phyloP scores from a whole-genome alignment of 768 basidiomycete species.

The Termitomyces sp. region DNA sequence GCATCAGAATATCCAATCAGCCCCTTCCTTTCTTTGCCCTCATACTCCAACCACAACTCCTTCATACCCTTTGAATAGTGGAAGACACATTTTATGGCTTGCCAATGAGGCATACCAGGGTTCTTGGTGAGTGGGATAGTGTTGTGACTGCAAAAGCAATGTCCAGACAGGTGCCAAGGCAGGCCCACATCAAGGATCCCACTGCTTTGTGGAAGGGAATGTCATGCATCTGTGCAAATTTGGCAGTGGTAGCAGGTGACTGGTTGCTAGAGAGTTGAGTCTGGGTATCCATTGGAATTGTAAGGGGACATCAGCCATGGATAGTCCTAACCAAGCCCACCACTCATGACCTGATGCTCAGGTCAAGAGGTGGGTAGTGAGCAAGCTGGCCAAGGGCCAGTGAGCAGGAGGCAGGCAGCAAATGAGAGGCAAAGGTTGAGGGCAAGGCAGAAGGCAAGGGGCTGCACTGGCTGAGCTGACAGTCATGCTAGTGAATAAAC shows the following conservation, averaged over 20 bases:
- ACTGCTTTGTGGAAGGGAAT: slow-evolving; percentile 9
- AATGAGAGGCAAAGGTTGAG: too few relatives aligned
- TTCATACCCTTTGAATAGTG: not conserved
- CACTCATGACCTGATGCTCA: too few relatives aligned
- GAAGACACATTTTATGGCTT: not conserved
- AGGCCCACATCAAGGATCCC: not conserved
- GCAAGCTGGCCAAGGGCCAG: too few relatives aligned
- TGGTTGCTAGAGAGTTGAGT: slow-evolving; percentile 1
- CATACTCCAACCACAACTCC: not conserved
- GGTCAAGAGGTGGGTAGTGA: too few relatives aligned
- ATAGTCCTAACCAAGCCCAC: too few relatives aligned
- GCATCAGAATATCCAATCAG: not conserved
- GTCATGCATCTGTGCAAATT: slow-evolving; percentile 1
- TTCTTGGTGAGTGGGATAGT: not conserved
- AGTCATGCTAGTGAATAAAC: too few relatives aligned
- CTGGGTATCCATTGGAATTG: slow-evolving; percentile 1
- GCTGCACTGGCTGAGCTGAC: too few relatives aligned
- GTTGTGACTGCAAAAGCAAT: slow-evolving; percentile 12
- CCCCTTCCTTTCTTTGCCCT: not conserved
- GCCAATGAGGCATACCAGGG: not conserved
- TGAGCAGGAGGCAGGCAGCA: too few relatives aligned
- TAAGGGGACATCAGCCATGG: too few relatives aligned
- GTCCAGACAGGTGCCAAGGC: slow-evolving; percentile 13
- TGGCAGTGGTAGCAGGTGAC: slow-evolving; percentile 2
- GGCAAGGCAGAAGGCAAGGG: too few relatives aligned